phyloP scores from a whole-genome alignment of 345 rosid genomes.

The Turnera subulata region DNA sequence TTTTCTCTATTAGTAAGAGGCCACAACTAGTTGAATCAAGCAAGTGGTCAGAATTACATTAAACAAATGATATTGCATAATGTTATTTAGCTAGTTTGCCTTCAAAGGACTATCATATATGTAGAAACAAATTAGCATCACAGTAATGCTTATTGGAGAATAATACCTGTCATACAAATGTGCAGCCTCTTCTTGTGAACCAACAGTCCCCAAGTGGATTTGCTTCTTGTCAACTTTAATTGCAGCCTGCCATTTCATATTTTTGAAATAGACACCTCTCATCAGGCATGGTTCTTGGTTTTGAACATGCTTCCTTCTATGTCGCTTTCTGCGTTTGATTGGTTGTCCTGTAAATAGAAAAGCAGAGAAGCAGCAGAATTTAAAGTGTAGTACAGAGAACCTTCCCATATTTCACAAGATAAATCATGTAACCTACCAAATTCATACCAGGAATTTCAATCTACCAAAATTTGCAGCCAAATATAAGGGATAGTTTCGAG shows the following conservation, averaged over 20 bases:
- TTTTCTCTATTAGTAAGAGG: too few species aligned
- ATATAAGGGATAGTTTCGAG: too few species aligned
- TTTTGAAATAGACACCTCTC: slow-evolving; percentile 98
- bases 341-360: slow-evolving; percentile 56
- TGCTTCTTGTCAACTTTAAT: slow-evolving; percentile 96
- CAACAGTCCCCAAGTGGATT: slow-evolving; percentile 89
- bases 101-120: too few species aligned
- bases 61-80: too few species aligned
- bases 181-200: slow-evolving; percentile 95
- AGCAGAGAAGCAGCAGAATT: slow-evolving; percentile 1
- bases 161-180: slow-evolving; percentile 81
- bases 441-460: not conserved
- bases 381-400: slow-evolving; percentile 10
- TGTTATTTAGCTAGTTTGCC: too few species aligned
- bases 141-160: not conserved
- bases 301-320: slow-evolving; percentile 74
- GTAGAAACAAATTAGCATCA: too few species aligned
- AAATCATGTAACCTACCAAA: slow-evolving; percentile 6
- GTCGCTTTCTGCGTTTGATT: slow-evolving; percentile 82
- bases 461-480: too few species aligned
- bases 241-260: slow-evolving; percentile 99
- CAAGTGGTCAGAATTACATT: too few species aligned
- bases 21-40: too few species aligned
- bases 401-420: not conserved
- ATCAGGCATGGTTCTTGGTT: slow-evolving; percentile 90